Conservation (phyloP, 495 filamentous ascomycete genomes). For the Staphylotrichum longicolle region DNA sequence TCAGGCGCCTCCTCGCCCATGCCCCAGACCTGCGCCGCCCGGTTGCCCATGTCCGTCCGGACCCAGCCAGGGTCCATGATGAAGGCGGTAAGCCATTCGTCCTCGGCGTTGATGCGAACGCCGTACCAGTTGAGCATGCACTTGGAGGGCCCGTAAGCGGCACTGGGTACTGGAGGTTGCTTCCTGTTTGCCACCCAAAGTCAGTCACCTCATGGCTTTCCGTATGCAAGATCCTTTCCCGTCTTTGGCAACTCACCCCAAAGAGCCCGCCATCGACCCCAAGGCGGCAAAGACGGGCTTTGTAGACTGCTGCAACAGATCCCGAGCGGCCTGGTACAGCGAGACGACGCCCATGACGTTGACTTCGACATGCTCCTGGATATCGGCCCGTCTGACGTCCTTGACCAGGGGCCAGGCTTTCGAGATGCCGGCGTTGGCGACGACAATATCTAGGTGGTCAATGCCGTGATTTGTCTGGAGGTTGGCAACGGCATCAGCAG, state of each 20-base stretch:
- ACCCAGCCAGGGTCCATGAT: conserved; percentile 40
- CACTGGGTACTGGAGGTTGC: conserved; percentile 30
- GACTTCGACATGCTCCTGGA: conserved; percentile 29
- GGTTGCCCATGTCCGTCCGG: conserved; percentile 49
- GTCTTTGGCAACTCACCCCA: conserved; percentile 24
- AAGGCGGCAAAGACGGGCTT: conserved; percentile 40
- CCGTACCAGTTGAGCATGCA: conserved; percentile 41
- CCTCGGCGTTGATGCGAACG: conserved; percentile 39
- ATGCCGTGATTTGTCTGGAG: conserved; percentile 25
- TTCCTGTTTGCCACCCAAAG: not conserved
- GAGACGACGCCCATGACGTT: conserved; percentile 33
- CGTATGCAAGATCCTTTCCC: not conserved
- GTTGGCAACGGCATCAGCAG: conserved; percentile 18
- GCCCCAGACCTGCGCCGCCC: conserved; percentile 37
- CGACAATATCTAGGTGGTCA: conserved; percentile 29
- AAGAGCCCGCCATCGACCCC: conserved; percentile 31
- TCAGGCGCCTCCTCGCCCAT: conserved; percentile 33
- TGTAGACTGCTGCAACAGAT: conserved; percentile 29
- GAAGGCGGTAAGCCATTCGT: conserved; percentile 40
- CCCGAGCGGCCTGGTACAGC: conserved; percentile 35
- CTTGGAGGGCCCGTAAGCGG: conserved; percentile 44
- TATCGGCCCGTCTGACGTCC: conserved; percentile 29
- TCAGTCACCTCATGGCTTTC: not conserved
- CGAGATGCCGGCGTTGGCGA: conserved; percentile 33
- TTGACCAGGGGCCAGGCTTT: conserved; percentile 34